A percentile compares a stretch with the other conserved stretches of the same genome.
phyloP scores from a whole-genome alignment of 148 eudicot species.

The Camellia lanceoleosa region DNA sequence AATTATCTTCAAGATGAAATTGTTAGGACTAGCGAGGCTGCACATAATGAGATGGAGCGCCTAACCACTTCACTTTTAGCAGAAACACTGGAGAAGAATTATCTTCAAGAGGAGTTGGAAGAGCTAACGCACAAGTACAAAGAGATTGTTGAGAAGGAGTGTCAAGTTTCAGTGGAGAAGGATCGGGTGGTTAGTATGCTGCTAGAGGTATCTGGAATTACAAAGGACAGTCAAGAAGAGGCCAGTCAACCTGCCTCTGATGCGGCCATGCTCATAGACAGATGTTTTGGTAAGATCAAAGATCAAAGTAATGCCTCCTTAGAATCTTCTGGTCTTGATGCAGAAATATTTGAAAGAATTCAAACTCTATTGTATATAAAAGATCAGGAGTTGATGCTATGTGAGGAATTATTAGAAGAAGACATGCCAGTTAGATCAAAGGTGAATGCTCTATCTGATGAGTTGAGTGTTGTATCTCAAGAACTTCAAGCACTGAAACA shows the following conservation, averaged over 20 bases:
- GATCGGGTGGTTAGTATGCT: constrained; percentile 46
- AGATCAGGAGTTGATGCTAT: constrained; percentile 53
- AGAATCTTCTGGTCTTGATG: constrained; percentile 38
- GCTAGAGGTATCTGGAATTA: constrained; percentile 60
- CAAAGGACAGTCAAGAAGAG: constrained; percentile 31
- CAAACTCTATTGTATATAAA: constrained; percentile 59
- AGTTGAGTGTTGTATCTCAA: constrained; percentile 43
- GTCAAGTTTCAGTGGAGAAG: constrained; percentile 52
- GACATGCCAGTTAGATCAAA: constrained; percentile 42
- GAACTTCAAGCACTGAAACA: constrained; percentile 53
- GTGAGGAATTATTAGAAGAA: constrained; percentile 55
- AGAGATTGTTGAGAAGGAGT: constrained; percentile 41
- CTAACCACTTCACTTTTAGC: too few species aligned
- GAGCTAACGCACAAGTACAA: constrained; percentile 43
- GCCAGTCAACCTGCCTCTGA: constrained; percentile 24
- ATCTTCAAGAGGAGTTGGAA: constrained; percentile 42
- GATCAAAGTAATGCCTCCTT: constrained; percentile 31
- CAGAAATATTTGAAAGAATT: constrained; percentile 46
- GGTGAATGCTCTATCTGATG: constrained; percentile 38
- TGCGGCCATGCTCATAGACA: constrained; percentile 42
- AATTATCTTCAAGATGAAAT: constrained; percentile 26
- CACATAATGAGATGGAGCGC: too few species aligned
- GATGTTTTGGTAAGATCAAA: constrained; percentile 51
- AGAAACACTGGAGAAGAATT: too few species aligned
- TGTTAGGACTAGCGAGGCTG: too few species aligned